Evolutionary conservation across 345 rosid genomes (phyloP).

Genomic region (Rhizophora apiculata): DNA sequence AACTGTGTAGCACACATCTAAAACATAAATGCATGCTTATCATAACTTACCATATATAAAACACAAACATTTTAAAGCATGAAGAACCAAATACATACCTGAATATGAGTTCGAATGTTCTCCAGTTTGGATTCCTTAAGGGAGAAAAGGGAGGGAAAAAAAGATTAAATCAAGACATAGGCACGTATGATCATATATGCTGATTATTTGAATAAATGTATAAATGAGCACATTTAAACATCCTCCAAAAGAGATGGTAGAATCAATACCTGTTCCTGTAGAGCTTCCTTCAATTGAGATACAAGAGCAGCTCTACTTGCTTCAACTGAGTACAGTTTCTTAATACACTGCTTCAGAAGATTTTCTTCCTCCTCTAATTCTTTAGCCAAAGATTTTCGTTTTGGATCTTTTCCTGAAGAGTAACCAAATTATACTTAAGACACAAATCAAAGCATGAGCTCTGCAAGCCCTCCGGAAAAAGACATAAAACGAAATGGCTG

Average conservation of each 20-base stretch:
- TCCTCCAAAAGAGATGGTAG: not conserved
- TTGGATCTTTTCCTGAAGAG: conserved; percentile 56
- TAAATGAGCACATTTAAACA: not conserved
- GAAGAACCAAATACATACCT: conserved; percentile 39
- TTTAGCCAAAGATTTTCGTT: conserved; percentile 54
- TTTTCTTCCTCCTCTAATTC: conserved; percentile 76
- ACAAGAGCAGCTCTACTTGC: conserved; percentile 68
- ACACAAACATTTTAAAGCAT: not conserved
- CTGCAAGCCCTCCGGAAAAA: not conserved
- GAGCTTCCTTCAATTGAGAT: conserved; percentile 76
- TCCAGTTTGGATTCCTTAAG: conserved; percentile 83
- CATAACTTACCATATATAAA: not conserved
- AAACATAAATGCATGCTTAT: too few relatives aligned
- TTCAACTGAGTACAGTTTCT: conserved; percentile 81
- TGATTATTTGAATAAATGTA: not conserved
- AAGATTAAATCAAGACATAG: not conserved
- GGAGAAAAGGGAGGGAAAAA: conserved; percentile 1
- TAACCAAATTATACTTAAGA: conserved; percentile 10
- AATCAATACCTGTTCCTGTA: conserved; percentile 62
- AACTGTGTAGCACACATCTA: not conserved
- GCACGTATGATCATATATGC: not conserved
- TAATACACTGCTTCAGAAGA: conserved; percentile 61
- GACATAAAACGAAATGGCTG: not conserved
- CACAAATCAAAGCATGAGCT: conserved; percentile 13
- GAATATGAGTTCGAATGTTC: conserved; percentile 77